These are phyloP conservation scores for Schizophyllum amplum DNA, from an alignment of 1,284 basidiomycete genomes.

Conservation along the genomic window DNA sequence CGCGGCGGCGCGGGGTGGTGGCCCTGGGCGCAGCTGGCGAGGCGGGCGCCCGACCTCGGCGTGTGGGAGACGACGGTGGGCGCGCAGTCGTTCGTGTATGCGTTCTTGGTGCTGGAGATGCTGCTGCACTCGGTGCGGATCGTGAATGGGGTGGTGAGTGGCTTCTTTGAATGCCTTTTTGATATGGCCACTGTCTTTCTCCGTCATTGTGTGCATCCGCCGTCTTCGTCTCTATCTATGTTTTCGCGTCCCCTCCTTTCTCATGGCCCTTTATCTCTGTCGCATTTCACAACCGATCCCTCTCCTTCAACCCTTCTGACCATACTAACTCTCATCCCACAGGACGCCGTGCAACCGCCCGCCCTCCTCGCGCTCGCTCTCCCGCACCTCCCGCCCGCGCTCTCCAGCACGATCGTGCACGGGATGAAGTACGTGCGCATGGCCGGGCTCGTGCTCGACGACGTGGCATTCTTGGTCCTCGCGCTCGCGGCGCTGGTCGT, in stretches of 20 bases:
- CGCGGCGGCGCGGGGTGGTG: background rate
- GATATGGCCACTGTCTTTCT: too few species aligned
- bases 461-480: constrained; percentile 56
- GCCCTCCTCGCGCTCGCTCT: constrained; percentile 50
- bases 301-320: too few species aligned
- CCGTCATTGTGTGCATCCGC: too few species aligned
- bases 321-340: constrained; percentile 3
- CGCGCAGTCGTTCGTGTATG: constrained; percentile 69
- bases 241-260: too few species aligned
- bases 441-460: constrained; percentile 56
- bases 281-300: too few species aligned
- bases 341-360: constrained; percentile 56
- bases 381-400: constrained; percentile 54
- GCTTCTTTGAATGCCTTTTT: too few species aligned
- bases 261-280: too few species aligned
- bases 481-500: constrained; percentile 56
- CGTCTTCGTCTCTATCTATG: too few species aligned
- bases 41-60: constrained; percentile 1
- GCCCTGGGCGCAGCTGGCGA: constrained; percentile 3
- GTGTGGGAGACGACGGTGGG: constrained; percentile 24
- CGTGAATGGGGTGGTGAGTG: constrained; percentile 57
- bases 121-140: constrained; percentile 62
- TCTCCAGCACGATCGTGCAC: constrained; percentile 54
- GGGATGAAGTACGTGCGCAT: constrained; percentile 60
- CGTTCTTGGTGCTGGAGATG: constrained; percentile 62